Conservation (phyloP, 306 rosid genomes). For the Acacia acuminata region DNA sequence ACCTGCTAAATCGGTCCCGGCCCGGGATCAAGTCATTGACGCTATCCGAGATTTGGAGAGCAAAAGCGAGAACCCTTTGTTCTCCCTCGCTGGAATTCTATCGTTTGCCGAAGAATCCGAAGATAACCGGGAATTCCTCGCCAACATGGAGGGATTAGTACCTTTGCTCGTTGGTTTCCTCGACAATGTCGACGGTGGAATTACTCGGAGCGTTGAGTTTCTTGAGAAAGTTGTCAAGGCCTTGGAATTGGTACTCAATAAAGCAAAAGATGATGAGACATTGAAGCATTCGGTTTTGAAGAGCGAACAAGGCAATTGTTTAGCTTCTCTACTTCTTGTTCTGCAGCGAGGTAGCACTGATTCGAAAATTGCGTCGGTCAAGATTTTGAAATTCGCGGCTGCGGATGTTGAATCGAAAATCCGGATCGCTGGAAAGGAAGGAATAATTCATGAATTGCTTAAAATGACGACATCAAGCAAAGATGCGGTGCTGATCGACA, state of each 20-base stretch:
- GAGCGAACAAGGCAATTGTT: constrained; percentile 32
- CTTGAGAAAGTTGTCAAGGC: constrained; percentile 50
- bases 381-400: constrained; percentile 53
- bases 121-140: constrained; percentile 61
- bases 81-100: constrained; percentile 46
- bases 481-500: constrained; percentile 54
- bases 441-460: constrained; percentile 51
- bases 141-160: constrained; percentile 45
- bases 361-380: constrained; percentile 53
- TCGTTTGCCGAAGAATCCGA: constrained; percentile 61
- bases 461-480: constrained; percentile 48
- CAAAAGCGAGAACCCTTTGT: not conserved
- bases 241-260: constrained; percentile 47
- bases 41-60: constrained; percentile 33
- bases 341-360: constrained; percentile 54
- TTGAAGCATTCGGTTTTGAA: constrained; percentile 43
- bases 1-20: constrained; percentile 18
- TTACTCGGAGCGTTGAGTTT: constrained; percentile 26
- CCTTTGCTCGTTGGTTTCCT: constrained; percentile 55
- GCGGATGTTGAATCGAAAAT: constrained; percentile 62
- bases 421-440: constrained; percentile 62
- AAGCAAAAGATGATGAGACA: constrained; percentile 42
- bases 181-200: constrained; percentile 51
- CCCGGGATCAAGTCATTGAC: constrained; percentile 41
- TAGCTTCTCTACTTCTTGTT: constrained; percentile 55